Conservation (phyloP, 2,329 filamentous ascomycete genomes). For the Neurospora crassa region DNA sequence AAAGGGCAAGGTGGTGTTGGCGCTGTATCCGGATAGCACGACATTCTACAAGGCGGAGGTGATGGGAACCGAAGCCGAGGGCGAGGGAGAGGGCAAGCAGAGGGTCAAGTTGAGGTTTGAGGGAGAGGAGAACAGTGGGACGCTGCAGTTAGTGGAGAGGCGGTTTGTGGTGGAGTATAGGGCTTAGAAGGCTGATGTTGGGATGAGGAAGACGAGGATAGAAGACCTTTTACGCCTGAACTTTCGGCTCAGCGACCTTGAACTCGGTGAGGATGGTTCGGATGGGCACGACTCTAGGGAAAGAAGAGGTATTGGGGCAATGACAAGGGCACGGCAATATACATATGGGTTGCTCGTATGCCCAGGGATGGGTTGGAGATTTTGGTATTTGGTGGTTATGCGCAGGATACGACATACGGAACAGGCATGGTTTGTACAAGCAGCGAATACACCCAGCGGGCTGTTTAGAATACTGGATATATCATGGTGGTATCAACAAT, state of each 20-base stretch:
- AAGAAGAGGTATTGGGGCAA: not conserved
- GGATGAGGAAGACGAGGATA: not conserved
- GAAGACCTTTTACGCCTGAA: not conserved
- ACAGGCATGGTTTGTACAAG: not conserved
- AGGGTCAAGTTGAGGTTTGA: slow-evolving; percentile 66
- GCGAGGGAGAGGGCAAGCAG: slow-evolving; percentile 21
- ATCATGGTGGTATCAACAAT: not conserved
- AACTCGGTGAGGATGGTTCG: not conserved
- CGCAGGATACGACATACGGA: not conserved
- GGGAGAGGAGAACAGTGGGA: slow-evolving; percentile 65
- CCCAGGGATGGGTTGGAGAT: not conserved
- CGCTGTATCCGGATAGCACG: slow-evolving; percentile 73
- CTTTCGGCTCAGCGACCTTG: not conserved
- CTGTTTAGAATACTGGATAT: not conserved
- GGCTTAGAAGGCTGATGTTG: slow-evolving; percentile 7
- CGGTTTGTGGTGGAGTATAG: slow-evolving; percentile 66
- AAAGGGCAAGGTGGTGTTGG: slow-evolving; percentile 62
- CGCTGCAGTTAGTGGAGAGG: slow-evolving; percentile 65
- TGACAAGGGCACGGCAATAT: not conserved
- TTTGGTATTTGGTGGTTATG: not conserved
- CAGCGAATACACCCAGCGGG: not conserved
- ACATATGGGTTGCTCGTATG: not conserved
- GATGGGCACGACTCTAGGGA: not conserved
- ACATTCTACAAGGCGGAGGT: slow-evolving; percentile 82
- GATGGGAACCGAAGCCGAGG: slow-evolving; percentile 49